Base-by-base conservation (phyloP, 495 filamentous ascomycete species). In the Lasiosphaeris hirsuta region DNA sequence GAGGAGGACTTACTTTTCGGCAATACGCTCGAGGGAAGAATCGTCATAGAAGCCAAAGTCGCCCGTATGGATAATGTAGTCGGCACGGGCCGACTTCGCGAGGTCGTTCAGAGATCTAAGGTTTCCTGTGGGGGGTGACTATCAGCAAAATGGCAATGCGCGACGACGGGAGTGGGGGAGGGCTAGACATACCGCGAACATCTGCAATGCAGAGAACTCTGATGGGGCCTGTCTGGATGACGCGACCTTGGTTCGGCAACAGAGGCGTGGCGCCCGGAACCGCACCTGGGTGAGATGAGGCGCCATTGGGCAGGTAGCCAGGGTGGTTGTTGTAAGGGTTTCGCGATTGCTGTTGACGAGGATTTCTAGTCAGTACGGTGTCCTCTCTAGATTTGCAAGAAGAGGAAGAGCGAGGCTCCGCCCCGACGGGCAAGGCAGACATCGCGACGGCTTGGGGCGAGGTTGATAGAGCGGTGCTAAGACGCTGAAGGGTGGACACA, bases 11-110 rank as follows among this genome's bases (percentile, higher is more conserved):
- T 72, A 98, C 94, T 99, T 99, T 71, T 99, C 95, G 8, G 94
- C 94, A 78, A 99, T 97, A 54, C 95, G 88, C 64, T 99, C 92
- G 35, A 99, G 77, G 9, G 95, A 99, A 40, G 85, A 88, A 50
- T 95, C 90, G 69, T 99, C 95, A 74, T 99, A 99, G 76, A 99
- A 99, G 52, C 95, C 95, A 69, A 99, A 99, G 69, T 99, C 95
- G 68, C 95, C 95, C 36, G 95, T 97, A 74, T 99, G 94, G 60
- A 99, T 89, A 65, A 99, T 95, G 71, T 96, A 88, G 73, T 96
- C 90, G 52, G 94, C 94, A 66, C 87, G 87, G 51, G 95, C 94
- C 66, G 92, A 85, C 70, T 87, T 92, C 56, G 95, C 95, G 52
- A 97, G 85, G 40, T 97, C 92, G 76, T 99, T 99, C 63, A 99